Percentiles rank a stretch among this genome's conserved stretches.
Evolutionary conservation across 768 basidiomycete species (phyloP).

Genomic region (Tulasnella sp.): DNA sequence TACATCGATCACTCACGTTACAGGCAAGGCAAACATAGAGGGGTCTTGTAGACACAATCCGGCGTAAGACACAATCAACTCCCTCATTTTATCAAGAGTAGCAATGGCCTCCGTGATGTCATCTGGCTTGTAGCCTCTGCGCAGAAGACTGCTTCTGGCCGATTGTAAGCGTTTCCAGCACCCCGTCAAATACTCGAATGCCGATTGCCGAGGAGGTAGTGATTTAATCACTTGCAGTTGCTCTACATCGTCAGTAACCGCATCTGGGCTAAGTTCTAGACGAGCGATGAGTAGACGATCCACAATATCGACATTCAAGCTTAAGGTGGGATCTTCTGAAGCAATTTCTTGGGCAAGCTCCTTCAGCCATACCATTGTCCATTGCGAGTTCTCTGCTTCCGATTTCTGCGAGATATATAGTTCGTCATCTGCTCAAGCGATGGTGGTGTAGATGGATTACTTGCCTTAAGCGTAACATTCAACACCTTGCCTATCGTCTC

Average conservation of each 20-base stretch:
- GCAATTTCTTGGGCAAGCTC: constrained; percentile 51
- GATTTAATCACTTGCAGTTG: constrained; percentile 35
- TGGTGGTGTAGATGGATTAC: constrained; percentile 21
- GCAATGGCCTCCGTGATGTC: constrained; percentile 48
- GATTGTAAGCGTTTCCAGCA: constrained; percentile 81
- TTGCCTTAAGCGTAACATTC: constrained; percentile 66
- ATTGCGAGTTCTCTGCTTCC: constrained; percentile 47
- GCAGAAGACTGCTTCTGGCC: constrained; percentile 40
- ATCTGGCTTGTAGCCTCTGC: constrained; percentile 54
- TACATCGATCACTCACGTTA: constrained; percentile 36
- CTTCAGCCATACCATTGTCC: constrained; percentile 76
- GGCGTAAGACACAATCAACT: constrained; percentile 75
- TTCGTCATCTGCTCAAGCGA: neutral
- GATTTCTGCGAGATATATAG: constrained; percentile 34
- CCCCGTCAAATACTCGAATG: constrained; percentile 79
- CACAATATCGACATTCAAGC: constrained; percentile 42
- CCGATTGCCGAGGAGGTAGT: constrained; percentile 62
- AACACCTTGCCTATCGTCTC: constrained; percentile 54
- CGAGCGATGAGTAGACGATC: constrained; percentile 76
- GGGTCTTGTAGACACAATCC: constrained; percentile 85
- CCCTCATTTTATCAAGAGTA: constrained; percentile 63
- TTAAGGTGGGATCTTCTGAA: constrained; percentile 39
- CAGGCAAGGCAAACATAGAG: constrained; percentile 86
- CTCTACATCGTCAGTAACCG: constrained; percentile 39
- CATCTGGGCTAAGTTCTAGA: constrained; percentile 62